These are phyloP conservation scores for Metschnikowia koreensis DNA, from an alignment of 805 yeast genomes.

Conservation along the genomic window DNA sequence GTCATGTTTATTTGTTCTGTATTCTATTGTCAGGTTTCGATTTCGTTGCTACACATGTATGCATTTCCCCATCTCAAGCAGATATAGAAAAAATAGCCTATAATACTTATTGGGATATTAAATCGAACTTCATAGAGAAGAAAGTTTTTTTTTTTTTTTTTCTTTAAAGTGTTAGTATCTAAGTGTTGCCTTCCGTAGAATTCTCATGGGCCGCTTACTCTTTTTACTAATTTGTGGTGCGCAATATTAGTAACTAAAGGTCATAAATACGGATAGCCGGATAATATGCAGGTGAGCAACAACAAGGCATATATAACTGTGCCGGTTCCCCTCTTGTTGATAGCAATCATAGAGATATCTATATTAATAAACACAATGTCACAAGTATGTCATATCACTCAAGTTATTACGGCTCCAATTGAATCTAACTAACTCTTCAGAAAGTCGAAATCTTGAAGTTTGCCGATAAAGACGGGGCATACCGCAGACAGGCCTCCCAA, in stretches of 20 bases:
- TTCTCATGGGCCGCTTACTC: neutral
- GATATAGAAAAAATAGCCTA: no score
- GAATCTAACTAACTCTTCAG: conserved; percentile 7
- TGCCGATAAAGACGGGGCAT: conserved; percentile 54
- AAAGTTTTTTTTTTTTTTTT: no score
- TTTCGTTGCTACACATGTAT: no score
- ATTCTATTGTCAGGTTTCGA: no score
- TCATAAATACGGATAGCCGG: neutral
- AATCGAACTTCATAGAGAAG: no score
- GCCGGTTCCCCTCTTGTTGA: neutral
- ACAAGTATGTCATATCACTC: neutral
- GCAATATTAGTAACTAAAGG: conserved; percentile 3
- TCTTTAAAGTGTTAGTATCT: no score
- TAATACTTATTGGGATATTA: no score
- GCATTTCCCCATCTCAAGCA: no score
- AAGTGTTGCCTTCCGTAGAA: neutral
- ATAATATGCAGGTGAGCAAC: conserved; percentile 2
- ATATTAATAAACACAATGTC: neutral
- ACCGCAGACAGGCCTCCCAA: conserved; percentile 49
- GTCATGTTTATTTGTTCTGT: no score
- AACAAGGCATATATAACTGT: neutral
- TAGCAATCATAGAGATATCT: neutral
- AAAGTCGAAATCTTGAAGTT: conserved; percentile 46
- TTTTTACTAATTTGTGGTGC: neutral
- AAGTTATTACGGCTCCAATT: no score